Conservation (phyloP, 2,329 filamentous ascomycete genomes). For the Pestalotiopsis sp. region DNA sequence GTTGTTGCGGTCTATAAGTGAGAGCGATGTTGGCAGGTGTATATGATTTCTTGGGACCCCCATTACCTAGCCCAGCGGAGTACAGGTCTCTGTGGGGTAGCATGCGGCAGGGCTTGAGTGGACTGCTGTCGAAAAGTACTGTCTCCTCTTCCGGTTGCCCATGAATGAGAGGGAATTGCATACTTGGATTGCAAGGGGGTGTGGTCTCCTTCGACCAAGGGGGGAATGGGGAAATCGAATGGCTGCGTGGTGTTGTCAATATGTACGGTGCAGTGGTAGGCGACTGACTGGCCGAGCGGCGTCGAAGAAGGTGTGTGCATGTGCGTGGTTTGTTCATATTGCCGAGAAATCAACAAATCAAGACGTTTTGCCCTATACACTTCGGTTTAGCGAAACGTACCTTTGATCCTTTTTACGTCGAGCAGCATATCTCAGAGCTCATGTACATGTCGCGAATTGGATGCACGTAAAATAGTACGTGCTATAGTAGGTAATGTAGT, state of each 20-base stretch:
- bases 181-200: not conserved
- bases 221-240: not conserved
- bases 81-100: not conserved
- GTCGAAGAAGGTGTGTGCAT: not conserved
- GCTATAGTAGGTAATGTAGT: not conserved
- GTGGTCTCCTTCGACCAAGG: not conserved
- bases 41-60: not conserved
- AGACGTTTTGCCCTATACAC: not conserved
- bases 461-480: not conserved
- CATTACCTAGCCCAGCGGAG: not conserved
- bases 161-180: not conserved
- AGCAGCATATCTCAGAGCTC: not conserved
- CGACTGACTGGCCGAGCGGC: not conserved
- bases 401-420: not conserved
- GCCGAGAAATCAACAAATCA: not conserved
- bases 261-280: not conserved
- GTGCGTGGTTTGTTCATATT: not conserved
- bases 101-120: not conserved
- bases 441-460: not conserved
- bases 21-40: not conserved
- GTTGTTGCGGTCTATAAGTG: not conserved
- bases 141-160: not conserved
- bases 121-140: slow-evolving; percentile 5
- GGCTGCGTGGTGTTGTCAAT: not conserved
- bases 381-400: not conserved